Conservation (phyloP, 441 rosid genomes). For the Euphorbia celastroides region DNA sequence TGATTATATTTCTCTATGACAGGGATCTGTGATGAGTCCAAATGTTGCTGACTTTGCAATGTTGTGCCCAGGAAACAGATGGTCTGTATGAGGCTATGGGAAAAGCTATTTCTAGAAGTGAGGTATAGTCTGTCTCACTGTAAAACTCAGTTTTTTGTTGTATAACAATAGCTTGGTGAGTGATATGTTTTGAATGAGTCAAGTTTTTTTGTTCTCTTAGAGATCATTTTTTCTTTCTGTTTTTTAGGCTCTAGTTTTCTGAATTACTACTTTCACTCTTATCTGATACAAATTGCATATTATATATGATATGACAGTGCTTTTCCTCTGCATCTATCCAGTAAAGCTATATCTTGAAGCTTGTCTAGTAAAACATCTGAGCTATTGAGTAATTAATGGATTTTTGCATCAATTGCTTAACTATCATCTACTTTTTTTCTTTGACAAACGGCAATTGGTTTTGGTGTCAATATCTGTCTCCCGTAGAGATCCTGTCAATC, state of each 20-base stretch:
- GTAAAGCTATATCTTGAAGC: background rate
- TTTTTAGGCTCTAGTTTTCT: no score
- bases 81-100: slow-evolving; percentile 57
- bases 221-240: no score
- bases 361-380: background rate
- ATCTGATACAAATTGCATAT: background rate
- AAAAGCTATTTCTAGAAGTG: slow-evolving; percentile 52
- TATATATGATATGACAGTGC: background rate
- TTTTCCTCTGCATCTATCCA: background rate
- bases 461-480: background rate
- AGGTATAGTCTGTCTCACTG: slow-evolving; percentile 37
- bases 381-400: background rate
- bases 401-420: background rate
- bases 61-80: slow-evolving; percentile 78
- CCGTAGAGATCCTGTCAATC: background rate
- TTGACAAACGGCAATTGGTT: background rate
- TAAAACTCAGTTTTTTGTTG: slow-evolving; percentile 6
- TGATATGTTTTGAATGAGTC: background rate
- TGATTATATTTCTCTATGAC: slow-evolving; percentile 51
- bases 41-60: slow-evolving; percentile 79
- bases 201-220: background rate
- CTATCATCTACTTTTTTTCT: no score
- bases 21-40: slow-evolving; percentile 59
- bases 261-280: slow-evolving; percentile 2
- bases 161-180: background rate